Evolutionary conservation across 768 basidiomycete genomes (phyloP).

Genomic region (Pulveroboletus sp.): DNA sequence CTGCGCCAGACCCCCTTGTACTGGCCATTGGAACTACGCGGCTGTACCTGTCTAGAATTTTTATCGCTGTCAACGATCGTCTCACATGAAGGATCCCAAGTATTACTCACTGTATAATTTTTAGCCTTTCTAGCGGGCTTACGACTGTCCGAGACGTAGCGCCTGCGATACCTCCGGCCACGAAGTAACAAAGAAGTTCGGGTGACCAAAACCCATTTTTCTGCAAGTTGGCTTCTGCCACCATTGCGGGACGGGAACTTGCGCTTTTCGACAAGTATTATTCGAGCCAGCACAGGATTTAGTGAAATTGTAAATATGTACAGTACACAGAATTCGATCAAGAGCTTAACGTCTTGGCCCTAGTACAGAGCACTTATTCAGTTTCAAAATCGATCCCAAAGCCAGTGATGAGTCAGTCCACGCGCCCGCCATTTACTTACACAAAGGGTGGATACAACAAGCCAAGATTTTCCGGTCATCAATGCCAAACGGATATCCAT

Average conservation of each 20-base stretch:
- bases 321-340: no score
- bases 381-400: no score
- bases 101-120: slow-evolving; percentile 87
- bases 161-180: slow-evolving; percentile 54
- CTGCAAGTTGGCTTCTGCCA: slow-evolving; percentile 22
- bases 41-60: slow-evolving; percentile 81
- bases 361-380: no score
- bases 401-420: no score
- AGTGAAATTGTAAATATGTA: not conserved
- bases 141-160: slow-evolving; percentile 88
- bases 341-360: no score
- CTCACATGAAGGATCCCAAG: not conserved
- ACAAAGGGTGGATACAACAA: no score
- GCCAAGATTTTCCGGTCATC: no score
- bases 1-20: slow-evolving; percentile 86
- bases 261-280: slow-evolving; percentile 4
- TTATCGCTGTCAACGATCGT: slow-evolving; percentile 4
- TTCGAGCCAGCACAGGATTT: slow-evolving; percentile 5
- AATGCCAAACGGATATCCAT: no score
- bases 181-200: slow-evolving; percentile 44
- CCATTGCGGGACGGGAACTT: slow-evolving; percentile 18
- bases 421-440: no score
- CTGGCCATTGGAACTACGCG: slow-evolving; percentile 53
- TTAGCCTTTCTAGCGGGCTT: slow-evolving; percentile 86
- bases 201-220: slow-evolving; percentile 31